These are phyloP conservation scores for Ostreobium quekettii DNA, from an alignment of 139 green algal species.

Conservation along the genomic window DNA sequence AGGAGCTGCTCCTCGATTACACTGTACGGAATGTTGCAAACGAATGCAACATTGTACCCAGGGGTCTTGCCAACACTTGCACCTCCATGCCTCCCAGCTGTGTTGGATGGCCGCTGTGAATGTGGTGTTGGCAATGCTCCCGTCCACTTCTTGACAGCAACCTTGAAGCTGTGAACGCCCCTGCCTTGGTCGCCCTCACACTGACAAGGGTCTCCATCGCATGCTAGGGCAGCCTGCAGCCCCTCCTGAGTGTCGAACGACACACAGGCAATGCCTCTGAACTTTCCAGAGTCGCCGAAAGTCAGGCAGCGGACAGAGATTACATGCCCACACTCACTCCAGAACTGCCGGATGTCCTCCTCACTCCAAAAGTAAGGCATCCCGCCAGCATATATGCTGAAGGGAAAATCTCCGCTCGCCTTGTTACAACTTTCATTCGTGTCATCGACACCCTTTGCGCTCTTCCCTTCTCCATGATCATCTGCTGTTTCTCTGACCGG, in stretches of 20 bases:
- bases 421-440: not conserved
- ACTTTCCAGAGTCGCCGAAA: conserved; percentile 87
- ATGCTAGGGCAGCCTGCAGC: conserved; percentile 61
- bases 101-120: conserved; percentile 3
- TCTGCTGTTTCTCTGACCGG: not conserved
- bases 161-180: not conserved
- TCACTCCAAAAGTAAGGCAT: conserved; percentile 79
- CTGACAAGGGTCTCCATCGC: conserved; percentile 58
- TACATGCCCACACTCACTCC: conserved; percentile 74
- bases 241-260: conserved; percentile 73
- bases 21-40: conserved; percentile 73
- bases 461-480: not conserved
- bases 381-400: conserved; percentile 72
- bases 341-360: conserved; percentile 62
- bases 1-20: conserved; percentile 38
- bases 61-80: conserved; percentile 30
- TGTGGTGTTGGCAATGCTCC: not conserved
- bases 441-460: conserved; percentile 2
- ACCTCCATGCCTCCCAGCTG: not conserved
- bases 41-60: conserved; percentile 71
- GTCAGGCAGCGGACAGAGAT: conserved; percentile 66
- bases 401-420: not conserved
- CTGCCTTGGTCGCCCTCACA: conserved; percentile 12
- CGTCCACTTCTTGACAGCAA: conserved; percentile 7
- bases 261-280: conserved; percentile 88